These are phyloP conservation scores for Lentinula guzmanii DNA, from an alignment of 768 basidiomycete species.

Conservation along the genomic window DNA sequence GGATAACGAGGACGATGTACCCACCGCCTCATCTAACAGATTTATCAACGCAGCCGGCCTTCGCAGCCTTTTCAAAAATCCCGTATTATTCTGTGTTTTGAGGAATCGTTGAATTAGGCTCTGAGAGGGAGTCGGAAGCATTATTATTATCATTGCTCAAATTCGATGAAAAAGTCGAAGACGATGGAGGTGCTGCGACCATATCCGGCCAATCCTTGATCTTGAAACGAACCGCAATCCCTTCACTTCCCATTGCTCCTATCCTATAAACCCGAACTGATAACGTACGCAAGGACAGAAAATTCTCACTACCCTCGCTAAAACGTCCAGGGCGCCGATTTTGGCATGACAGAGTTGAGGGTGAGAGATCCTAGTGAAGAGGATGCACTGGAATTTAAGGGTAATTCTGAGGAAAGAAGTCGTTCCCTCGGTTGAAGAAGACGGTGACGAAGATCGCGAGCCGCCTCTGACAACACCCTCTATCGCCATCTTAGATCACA, in stretches of 20 bases:
- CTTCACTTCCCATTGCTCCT: background rate
- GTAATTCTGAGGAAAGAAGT: background rate
- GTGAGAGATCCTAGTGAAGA: background rate
- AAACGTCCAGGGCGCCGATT: background rate
- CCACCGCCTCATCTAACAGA: constrained; percentile 4
- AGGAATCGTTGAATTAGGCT: no score
- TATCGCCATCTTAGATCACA: constrained; percentile 63
- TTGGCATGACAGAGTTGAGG: background rate
- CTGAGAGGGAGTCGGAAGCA: no score
- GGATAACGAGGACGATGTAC: constrained; percentile 18
- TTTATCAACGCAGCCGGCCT: background rate
- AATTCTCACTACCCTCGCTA: background rate
- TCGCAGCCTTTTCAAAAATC: constrained; percentile 18
- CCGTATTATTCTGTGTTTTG: background rate
- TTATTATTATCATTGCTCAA: no score
- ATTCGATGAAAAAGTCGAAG: no score
- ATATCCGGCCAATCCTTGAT: background rate
- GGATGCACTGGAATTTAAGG: background rate
- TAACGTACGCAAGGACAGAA: background rate
- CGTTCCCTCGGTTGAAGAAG: no score
- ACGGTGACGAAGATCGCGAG: background rate
- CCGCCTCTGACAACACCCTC: constrained; percentile 30
- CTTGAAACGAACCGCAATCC: background rate
- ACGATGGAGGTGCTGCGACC: background rate
- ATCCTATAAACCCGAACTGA: background rate